Percentiles rank a stretch among this genome's conserved stretches.
Evolutionary conservation across 768 basidiomycete species (phyloP).

Genomic region (Psilocybe cyanescens): DNA sequence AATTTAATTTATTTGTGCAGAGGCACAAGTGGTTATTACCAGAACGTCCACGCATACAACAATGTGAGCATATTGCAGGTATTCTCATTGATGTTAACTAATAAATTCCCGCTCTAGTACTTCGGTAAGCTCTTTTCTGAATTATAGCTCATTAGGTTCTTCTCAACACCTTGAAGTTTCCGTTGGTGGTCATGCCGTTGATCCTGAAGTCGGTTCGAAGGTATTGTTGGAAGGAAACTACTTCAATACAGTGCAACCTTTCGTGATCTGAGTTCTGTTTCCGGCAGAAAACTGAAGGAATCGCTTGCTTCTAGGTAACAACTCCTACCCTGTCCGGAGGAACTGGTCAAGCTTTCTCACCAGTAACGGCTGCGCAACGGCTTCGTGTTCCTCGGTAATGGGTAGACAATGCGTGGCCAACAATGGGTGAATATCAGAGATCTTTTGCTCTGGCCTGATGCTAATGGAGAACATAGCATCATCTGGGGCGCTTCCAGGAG

Average conservation of each 20-base stretch:
- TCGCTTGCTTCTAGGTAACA: slow-evolving; percentile 5
- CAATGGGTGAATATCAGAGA: slow-evolving; percentile 10
- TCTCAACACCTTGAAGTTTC: slow-evolving; percentile 12
- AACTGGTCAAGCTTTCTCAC: slow-evolving; percentile 25
- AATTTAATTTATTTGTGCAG: neutral
- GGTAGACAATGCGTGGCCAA: slow-evolving; percentile 25
- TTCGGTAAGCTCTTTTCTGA: neutral
- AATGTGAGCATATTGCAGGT: slow-evolving; percentile 7
- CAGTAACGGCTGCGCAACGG: slow-evolving; percentile 19
- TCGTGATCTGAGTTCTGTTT: neutral
- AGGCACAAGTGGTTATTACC: slow-evolving; percentile 26
- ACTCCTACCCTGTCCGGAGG: slow-evolving; percentile 20
- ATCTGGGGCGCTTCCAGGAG: slow-evolving; percentile 22
- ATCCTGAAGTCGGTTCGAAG: slow-evolving; percentile 27
- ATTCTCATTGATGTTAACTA: neutral
- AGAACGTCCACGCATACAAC: slow-evolving; percentile 27
- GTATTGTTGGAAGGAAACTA: slow-evolving; percentile 29
- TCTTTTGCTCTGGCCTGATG: neutral
- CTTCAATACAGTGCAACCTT: slow-evolving; percentile 24
- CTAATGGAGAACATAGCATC: slow-evolving; percentile 9
- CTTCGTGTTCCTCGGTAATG: slow-evolving; percentile 19
- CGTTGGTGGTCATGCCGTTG: slow-evolving; percentile 24
- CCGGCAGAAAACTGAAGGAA: neutral
- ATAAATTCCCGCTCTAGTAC: slow-evolving; percentile 7
- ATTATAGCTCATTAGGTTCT: neutral